Evolutionary conservation across 768 basidiomycete genomes (phyloP), one percentile per base, ranked within the genome.

Genomic region (Psilocybe cyanescens): DNA sequence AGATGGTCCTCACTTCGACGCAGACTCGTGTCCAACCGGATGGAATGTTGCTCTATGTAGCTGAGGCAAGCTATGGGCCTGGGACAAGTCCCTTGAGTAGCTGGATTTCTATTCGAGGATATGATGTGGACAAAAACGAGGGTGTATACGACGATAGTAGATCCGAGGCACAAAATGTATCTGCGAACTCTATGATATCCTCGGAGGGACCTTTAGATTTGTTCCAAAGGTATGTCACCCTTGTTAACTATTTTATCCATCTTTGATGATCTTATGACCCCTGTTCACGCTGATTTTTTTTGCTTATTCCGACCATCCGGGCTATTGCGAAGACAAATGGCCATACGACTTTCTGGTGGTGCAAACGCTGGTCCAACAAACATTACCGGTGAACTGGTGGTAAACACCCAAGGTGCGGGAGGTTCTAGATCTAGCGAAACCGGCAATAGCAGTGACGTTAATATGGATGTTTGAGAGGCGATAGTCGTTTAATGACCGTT

Each of bases 21-120:
- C 67, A 72, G 7, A 74, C 92, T 28, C 66, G 11, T 28, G 14
- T 63, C n/a, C 46, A 73, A 28, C 79, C 92, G 0, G 92, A 95
- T 65, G 93, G 93, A 3, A 70, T 95, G 50, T 73, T 95, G 9
- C 77, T 95, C 37, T 95, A 94, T 68, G 85, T 93, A 9, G 78
- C 89, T 4, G 87, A 89, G 63, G 89, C 93, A 30, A 86, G 85
- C 62, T 95, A 92, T 67, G 94, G 95, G 69, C 80, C 86, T 8
- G 92, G 94, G 1, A 86, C 86, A 55, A 91, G 86, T 64, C 92
- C 92, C 2, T 71, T 94, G 60, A 91, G 91, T 63, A 90, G 80
- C 60, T 93, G 92, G 92, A 80, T 94, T 46, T 91, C 91, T 2
- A 75, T 86, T 19, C 65, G 61, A 19, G 71, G 73, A 2, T 75